A percentile compares a stretch with the other conserved stretches of the same genome.
These are phyloP conservation scores for Xylaria hypoxylon DNA, from an alignment of 2,329 filamentous ascomycete species.

Conservation along the genomic window DNA sequence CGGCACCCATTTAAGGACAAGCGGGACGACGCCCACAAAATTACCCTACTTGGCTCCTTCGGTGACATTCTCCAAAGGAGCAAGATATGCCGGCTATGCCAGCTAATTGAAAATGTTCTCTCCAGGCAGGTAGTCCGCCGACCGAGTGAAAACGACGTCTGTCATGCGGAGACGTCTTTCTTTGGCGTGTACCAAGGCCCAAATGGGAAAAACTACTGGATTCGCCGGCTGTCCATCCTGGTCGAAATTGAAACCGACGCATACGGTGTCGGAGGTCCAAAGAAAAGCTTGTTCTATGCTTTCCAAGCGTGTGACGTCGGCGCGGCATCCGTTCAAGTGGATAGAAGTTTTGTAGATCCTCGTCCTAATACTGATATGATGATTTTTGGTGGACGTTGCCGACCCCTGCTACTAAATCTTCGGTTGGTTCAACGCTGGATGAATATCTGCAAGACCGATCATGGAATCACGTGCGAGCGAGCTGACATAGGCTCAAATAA, in stretches of 20 bases:
- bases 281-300: too few relatives aligned
- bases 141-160: conserved; percentile 9
- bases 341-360: conserved; percentile 6
- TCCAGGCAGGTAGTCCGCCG: background rate
- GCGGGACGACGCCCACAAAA: conserved; percentile 5
- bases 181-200: conserved; percentile 10
- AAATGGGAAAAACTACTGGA: conserved; percentile 7
- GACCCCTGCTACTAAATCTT: conserved; percentile 8
- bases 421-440: conserved; percentile 13
- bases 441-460: conserved; percentile 13
- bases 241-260: conserved; percentile 14
- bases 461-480: conserved; percentile 4
- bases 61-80: conserved; percentile 6
- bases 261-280: background rate
- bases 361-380: conserved; percentile 13
- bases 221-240: conserved; percentile 9
- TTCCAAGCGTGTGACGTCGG: background rate
- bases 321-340: conserved; percentile 11
- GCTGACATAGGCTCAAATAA: conserved; percentile 8
- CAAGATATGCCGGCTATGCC: conserved; percentile 13
- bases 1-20: conserved; percentile 14
- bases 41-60: conserved; percentile 8
- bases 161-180: conserved; percentile 17
- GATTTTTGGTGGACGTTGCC: conserved; percentile 11
- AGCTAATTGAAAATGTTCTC: conserved; percentile 1